Conservation (phyloP, 257 asterid species). For the Solanum tarijense region DNA sequence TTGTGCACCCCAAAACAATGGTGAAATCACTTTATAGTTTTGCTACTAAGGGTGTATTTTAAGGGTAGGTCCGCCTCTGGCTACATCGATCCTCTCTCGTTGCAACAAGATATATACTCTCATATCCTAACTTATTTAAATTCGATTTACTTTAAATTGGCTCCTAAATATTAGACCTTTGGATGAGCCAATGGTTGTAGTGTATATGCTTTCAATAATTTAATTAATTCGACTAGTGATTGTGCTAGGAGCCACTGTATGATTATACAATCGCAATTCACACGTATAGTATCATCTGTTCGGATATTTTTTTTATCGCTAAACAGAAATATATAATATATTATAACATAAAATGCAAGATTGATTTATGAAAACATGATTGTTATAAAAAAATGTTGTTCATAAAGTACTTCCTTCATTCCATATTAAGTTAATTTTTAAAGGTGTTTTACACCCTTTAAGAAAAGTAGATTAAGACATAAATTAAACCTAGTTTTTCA, state of each 20-base stretch:
- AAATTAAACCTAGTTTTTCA: too few species aligned
- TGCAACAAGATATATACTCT: background rate
- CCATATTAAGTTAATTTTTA: too few species aligned
- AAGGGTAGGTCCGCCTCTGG: background rate
- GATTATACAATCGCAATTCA: background rate
- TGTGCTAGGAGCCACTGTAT: background rate
- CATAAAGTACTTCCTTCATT: too few species aligned
- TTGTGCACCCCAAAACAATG: too few species aligned
- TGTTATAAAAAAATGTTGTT: too few species aligned
- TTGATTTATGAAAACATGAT: background rate
- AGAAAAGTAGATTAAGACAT: too few species aligned
- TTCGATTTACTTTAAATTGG: background rate
- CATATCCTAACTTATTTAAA: background rate
- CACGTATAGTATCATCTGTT: background rate
- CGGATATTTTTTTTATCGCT: rapidly evolving
- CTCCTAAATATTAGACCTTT: background rate
- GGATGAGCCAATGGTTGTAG: background rate
- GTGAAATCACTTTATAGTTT: too few species aligned
- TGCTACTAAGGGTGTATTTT: too few species aligned
- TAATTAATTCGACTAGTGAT: background rate
- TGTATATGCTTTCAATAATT: background rate
- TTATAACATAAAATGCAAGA: background rate
- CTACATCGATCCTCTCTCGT: too few species aligned
- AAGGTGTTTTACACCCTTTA: too few species aligned
- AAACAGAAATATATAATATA: background rate